Percentiles rank a stretch among this genome's conserved stretches.
Conservation (phyloP, 352 stramenopile species). For the Pythium periplocum region DNA sequence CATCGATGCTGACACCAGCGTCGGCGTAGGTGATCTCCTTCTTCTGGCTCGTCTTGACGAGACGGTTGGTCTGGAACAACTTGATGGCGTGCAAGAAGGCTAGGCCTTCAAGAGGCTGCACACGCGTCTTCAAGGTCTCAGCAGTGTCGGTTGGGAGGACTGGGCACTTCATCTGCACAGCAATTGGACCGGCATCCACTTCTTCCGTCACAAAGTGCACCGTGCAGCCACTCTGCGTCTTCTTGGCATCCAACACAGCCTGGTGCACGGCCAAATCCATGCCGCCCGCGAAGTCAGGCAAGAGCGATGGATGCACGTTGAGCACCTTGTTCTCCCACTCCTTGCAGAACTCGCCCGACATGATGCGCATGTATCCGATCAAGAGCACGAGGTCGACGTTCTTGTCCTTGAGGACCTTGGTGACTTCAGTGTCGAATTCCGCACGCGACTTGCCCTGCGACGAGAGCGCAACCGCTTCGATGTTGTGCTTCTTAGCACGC, state of each 20-base stretch:
- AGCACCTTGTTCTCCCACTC: slow-evolving; percentile 95
- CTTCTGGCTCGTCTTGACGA: slow-evolving; percentile 44
- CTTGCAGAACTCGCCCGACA: slow-evolving; percentile 94
- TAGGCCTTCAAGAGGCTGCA: slow-evolving; percentile 95
- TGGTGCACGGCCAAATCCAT: slow-evolving; percentile 99
- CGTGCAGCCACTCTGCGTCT: slow-evolving; percentile 95
- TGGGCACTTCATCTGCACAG: slow-evolving; percentile 93
- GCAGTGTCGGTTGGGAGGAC: slow-evolving; percentile 90
- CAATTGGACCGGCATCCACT: slow-evolving; percentile 97
- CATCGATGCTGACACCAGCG: slow-evolving; percentile 98
- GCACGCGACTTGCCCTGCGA: slow-evolving; percentile 85
- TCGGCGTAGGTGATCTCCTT: slow-evolving; percentile 96
- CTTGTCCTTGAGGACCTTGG: slow-evolving; percentile 86
- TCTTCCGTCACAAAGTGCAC: slow-evolving; percentile 98
- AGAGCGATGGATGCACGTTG: slow-evolving; percentile 99
- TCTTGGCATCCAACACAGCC: slow-evolving; percentile 95
- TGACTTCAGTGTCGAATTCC: slow-evolving; percentile 95
- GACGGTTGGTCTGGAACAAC: slow-evolving; percentile 62
- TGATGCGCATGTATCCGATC: slow-evolving; percentile 99
- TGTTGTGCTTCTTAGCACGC: slow-evolving; percentile 81
- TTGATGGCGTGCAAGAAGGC: slow-evolving; percentile 89
- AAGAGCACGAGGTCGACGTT: slow-evolving; percentile 96
- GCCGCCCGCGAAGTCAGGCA: slow-evolving; percentile 98
- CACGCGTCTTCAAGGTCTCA: slow-evolving; percentile 95
- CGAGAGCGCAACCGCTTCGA: slow-evolving; percentile 58